Base-by-base conservation (phyloP, 176 grass and related monocot genomes). In the Phoenix dactylifera region DNA sequence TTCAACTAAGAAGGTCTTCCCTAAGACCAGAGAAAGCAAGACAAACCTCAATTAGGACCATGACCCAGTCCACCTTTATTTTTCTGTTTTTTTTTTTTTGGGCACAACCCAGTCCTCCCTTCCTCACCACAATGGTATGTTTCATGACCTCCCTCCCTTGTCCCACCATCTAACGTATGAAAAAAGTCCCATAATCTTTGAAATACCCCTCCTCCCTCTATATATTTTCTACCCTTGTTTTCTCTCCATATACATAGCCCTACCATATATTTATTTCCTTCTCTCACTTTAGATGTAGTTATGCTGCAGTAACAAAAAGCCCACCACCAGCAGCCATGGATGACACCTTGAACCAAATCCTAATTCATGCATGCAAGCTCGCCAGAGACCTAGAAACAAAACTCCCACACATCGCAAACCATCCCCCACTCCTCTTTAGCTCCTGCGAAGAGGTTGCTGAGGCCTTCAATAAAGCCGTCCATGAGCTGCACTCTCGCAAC, bases 1-100 rank as follows among this genome's bases (percentile, higher is more conserved):
- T 71, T 74, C 74, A 78, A 74, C 70, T 52, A 28, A 26, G 20
- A 55, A 19, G 52, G 79, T 82, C 79, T 71, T 82, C 79, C 69
- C 57, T 66, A 55, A 25, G 66, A 82, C 79, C 66, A 6, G 15
- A 58, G 26, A 75, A 70, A 70, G 30, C 35, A 22, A 61, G 52
- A 22, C 39, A 65, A 51, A 65, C 16, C 68, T 5, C 49, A 26
- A 20, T 20, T 20, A 50, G 10, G 60, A 55, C 59, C 18, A 50
- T 16, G 79, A 82, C 79, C 55, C 9, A 72, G 55, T 82, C 79
- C 15, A 18, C 25, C 14, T 6, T 5, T 5, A 6, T 30, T 30
- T 30, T 30, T 30, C 3, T 20, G 20, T 20, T 20, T 30, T 1
- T 28, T 28, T 29, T 1, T 0, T 30, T 30, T 6, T 6, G 28